Percentiles rank a stretch among this genome's conserved stretches.
Evolutionary conservation across 495 filamentous ascomycete genomes (phyloP).

Genomic region (Penicillium angulare): DNA sequence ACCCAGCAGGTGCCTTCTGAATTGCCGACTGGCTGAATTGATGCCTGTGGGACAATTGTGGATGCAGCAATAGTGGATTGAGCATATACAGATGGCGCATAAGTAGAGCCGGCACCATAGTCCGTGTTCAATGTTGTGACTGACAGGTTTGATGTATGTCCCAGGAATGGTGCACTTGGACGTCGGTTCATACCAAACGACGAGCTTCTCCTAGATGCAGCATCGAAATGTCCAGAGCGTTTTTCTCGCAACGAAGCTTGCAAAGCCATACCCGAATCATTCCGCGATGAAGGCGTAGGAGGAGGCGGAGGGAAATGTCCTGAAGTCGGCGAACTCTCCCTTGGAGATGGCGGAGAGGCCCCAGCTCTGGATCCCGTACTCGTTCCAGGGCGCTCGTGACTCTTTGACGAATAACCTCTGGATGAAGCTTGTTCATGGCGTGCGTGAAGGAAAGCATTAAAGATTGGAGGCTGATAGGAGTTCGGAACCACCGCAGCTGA

Average conservation of each 20-base stretch:
- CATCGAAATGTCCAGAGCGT: constrained; percentile 91
- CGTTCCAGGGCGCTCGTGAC: constrained; percentile 73
- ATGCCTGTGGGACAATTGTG: constrained; percentile 90
- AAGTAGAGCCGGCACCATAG: constrained; percentile 70
- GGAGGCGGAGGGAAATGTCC: constrained; percentile 73
- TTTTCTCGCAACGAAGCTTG: constrained; percentile 86
- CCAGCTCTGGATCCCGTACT: constrained; percentile 68
- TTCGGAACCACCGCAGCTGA: constrained; percentile 54
- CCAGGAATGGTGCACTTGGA: constrained; percentile 81
- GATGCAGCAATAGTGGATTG: constrained; percentile 97
- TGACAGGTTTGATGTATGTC: constrained; percentile 77
- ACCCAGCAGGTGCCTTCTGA: constrained; percentile 87
- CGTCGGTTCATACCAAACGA: constrained; percentile 81
- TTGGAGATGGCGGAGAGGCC: constrained; percentile 75
- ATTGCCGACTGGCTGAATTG: constrained; percentile 80
- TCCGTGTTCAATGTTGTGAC: constrained; percentile 81
- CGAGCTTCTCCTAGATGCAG: constrained; percentile 78
- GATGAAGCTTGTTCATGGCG: constrained; percentile 58
- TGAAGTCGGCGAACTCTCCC: constrained; percentile 72
- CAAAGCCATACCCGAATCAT: constrained; percentile 84
- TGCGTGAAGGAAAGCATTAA: constrained; percentile 87
- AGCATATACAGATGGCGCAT: constrained; percentile 94
- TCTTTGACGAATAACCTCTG: constrained; percentile 47
- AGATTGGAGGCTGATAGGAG: constrained; percentile 57
- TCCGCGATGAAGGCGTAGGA: constrained; percentile 73